A percentile compares a stretch with the other conserved stretches of the same genome.
These are phyloP conservation scores for Haberlea rhodopensis DNA, from an alignment of 257 asterid species.

Conservation along the genomic window DNA sequence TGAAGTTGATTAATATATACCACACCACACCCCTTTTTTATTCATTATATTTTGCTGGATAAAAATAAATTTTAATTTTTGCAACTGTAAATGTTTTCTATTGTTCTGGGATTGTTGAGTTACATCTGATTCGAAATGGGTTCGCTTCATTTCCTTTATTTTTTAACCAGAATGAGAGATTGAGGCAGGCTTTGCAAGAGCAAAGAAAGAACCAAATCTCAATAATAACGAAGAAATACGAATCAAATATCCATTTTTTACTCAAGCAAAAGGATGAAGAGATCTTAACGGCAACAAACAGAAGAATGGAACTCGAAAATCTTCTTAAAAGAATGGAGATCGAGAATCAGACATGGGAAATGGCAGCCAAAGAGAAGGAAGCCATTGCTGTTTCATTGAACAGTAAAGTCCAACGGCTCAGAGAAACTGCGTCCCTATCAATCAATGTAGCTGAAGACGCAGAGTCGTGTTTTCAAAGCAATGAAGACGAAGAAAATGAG, in stretches of 20 bases:
- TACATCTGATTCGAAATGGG: background rate
- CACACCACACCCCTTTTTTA: too few species aligned
- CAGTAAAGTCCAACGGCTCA: slow-evolving; percentile 49
- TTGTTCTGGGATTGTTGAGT: background rate
- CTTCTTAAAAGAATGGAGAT: slow-evolving; percentile 40
- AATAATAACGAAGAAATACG: slow-evolving; percentile 40
- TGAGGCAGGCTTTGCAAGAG: slow-evolving; percentile 53
- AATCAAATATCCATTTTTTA: slow-evolving; percentile 39
- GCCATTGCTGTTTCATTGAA: slow-evolving; percentile 42
- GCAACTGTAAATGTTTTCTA: too few species aligned
- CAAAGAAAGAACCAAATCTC: slow-evolving; percentile 44
- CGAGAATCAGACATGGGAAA: slow-evolving; percentile 63
- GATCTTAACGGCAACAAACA: slow-evolving; percentile 38
- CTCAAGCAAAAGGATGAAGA: slow-evolving; percentile 60
- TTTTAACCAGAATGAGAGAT: slow-evolving; percentile 54
- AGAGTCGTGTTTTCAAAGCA: slow-evolving; percentile 52
- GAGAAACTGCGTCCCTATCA: slow-evolving; percentile 33
- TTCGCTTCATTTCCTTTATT: background rate
- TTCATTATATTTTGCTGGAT: background rate
- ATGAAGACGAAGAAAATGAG: background rate
- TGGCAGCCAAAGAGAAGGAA: slow-evolving; percentile 52
- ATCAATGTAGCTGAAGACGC: slow-evolving; percentile 50
- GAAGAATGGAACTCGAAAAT: slow-evolving; percentile 48
- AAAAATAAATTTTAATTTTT: background rate
- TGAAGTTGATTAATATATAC: too few species aligned